phyloP scores from a whole-genome alignment of 306 rosid species.

The Pyrus betulifolia region DNA sequence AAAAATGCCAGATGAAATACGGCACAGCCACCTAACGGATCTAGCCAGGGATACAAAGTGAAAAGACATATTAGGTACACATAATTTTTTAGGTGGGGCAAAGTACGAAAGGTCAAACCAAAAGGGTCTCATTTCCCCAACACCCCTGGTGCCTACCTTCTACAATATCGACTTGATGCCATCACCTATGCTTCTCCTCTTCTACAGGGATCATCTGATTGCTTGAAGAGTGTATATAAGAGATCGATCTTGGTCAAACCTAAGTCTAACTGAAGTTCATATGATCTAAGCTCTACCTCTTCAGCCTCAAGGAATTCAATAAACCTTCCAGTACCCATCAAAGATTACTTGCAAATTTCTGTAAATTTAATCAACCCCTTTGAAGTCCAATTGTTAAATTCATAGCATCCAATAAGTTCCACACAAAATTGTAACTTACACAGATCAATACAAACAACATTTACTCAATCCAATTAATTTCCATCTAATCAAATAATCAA shows the following conservation, averaged over 20 bases:
- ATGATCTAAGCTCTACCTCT: background rate
- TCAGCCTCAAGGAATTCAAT: background rate
- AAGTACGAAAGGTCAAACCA: background rate
- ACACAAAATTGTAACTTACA: background rate
- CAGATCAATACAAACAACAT: constrained; percentile 5
- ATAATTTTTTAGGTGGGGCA: background rate
- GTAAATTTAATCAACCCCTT: background rate
- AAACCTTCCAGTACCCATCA: background rate
- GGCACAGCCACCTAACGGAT: background rate
- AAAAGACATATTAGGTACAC: background rate
- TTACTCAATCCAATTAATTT: background rate
- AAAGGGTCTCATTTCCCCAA: background rate
- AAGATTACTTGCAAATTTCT: background rate
- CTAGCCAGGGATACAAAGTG: background rate
- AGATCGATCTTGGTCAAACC: background rate
- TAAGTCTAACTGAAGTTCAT: background rate
- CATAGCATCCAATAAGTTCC: background rate
- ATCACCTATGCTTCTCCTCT: background rate
- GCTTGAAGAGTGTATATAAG: background rate
- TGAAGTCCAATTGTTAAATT: background rate
- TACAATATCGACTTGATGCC: background rate
- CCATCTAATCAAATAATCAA: background rate
- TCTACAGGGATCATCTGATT: background rate
- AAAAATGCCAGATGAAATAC: background rate
- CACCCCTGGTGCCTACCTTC: background rate